Conservation (phyloP, 208 protist species). For the Acanthamoeba royreba region DNA sequence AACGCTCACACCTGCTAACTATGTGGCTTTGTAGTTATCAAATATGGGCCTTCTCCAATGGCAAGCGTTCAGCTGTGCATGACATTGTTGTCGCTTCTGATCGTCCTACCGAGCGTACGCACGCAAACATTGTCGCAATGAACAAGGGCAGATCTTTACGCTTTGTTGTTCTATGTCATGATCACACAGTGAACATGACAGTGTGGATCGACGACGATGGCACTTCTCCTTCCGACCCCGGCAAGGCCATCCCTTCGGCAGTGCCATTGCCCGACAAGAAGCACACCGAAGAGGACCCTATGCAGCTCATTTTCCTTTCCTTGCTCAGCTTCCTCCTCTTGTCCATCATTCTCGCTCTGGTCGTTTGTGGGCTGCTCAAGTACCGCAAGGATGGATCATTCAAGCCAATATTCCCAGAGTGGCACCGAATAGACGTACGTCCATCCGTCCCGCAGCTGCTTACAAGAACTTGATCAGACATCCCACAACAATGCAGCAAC, state of each 20-base stretch:
- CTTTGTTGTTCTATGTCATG: too few species aligned
- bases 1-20: too few species aligned
- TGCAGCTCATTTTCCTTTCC: background rate
- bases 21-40: background rate
- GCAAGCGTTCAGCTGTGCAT: background rate
- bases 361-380: background rate
- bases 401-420: too few species aligned
- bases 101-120: background rate
- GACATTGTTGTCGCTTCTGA: background rate
- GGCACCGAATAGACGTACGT: too few species aligned
- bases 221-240: background rate
- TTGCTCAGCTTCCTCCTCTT: background rate
- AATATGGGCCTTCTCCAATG: constrained; percentile 17
- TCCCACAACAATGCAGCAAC: too few species aligned
- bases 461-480: too few species aligned
- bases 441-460: too few species aligned
- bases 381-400: background rate
- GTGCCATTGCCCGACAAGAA: background rate
- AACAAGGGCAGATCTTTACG: too few species aligned
- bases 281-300: background rate
- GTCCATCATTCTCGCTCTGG: background rate
- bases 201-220: constrained; percentile 33
- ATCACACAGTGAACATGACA: constrained; percentile 5
- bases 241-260: background rate
- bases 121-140: background rate